Conservation (phyloP, 192 early-diverging fungal species). For the Mortierella hygrophila region DNA sequence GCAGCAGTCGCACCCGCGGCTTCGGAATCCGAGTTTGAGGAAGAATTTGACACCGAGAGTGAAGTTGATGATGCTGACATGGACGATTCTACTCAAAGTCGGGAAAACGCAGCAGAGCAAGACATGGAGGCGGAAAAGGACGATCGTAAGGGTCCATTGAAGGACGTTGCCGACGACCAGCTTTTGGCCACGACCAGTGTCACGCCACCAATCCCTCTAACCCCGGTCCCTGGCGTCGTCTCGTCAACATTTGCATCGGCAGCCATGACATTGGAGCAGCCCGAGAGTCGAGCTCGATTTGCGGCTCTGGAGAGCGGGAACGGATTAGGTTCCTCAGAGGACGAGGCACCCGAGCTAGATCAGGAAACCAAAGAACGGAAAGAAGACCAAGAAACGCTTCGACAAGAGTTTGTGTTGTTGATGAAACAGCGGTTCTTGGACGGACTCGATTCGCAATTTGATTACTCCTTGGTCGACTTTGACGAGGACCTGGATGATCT, state of each 20-base stretch:
- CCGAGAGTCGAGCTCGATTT: constrained; percentile 33
- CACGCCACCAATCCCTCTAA: constrained; percentile 33
- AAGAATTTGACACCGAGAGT: constrained; percentile 55
- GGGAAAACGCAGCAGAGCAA: not conserved
- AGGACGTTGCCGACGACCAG: constrained; percentile 15
- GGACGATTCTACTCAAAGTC: not conserved
- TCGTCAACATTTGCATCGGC: constrained; percentile 40
- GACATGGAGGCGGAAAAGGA: not conserved
- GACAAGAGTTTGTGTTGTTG: constrained; percentile 46
- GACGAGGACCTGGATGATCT: constrained; percentile 52
- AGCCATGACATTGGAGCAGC: constrained; percentile 32
- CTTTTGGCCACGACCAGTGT: constrained; percentile 12
- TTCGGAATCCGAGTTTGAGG: constrained; percentile 28
- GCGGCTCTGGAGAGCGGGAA: constrained; percentile 25
- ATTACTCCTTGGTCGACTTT: constrained; percentile 49
- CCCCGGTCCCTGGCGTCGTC: constrained; percentile 10
- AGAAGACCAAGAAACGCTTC: constrained; percentile 39
- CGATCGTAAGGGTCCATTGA: constrained; percentile 17
- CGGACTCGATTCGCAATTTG: constrained; percentile 39
- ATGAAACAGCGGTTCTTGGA: constrained; percentile 56
- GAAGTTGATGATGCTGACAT: constrained; percentile 24
- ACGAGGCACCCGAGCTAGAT: constrained; percentile 15
- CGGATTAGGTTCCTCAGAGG: constrained; percentile 18
- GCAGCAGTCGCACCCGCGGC: not conserved
- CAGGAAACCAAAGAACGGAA: constrained; percentile 22